These are phyloP conservation scores for Suillus spraguei DNA, from an alignment of 768 basidiomycete species.

Conservation along the genomic window DNA sequence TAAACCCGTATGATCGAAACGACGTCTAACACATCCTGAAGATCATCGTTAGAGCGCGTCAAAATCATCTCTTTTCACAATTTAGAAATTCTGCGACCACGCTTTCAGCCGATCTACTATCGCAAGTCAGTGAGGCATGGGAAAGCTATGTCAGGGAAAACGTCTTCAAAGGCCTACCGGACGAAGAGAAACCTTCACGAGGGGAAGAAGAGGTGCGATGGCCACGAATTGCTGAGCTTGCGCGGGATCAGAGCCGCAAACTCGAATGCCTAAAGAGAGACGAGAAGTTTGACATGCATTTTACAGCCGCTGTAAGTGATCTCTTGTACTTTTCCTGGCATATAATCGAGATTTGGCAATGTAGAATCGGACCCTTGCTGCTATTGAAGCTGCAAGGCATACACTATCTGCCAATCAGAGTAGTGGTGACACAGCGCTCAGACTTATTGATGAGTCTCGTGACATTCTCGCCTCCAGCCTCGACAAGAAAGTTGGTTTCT, in stretches of 20 bases:
- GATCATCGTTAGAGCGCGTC: conserved; percentile 94
- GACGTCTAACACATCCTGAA: conserved; percentile 34
- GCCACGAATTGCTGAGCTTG: conserved; percentile 51
- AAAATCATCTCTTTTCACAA: conserved; percentile 67
- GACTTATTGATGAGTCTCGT: conserved; percentile 70
- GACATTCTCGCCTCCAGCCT: conserved; percentile 76
- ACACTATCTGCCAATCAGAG: conserved; percentile 43
- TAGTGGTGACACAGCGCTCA: conserved; percentile 47
- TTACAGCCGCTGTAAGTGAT: conserved; percentile 70
- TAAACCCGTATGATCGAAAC: conserved; percentile 7
- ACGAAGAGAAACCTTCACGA: conserved; percentile 44
- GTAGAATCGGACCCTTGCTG: conserved; percentile 53
- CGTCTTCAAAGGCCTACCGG: conserved; percentile 64
- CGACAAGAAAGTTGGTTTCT: conserved; percentile 65
- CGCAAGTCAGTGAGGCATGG: conserved; percentile 65
- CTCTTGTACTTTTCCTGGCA: conserved; percentile 15
- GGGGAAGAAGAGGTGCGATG: conserved; percentile 59
- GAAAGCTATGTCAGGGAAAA: conserved; percentile 59
- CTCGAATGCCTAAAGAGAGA: conserved; percentile 72
- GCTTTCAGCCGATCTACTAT: conserved; percentile 61
- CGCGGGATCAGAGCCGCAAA: conserved; percentile 64
- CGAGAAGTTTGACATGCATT: conserved; percentile 93
- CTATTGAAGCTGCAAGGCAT: conserved; percentile 52
- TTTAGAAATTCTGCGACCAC: conserved; percentile 56
- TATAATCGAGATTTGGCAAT: conserved; percentile 18